These are phyloP conservation scores for Globisporangium irregulare DNA, from an alignment of 352 stramenopile species.

Conservation along the genomic window DNA sequence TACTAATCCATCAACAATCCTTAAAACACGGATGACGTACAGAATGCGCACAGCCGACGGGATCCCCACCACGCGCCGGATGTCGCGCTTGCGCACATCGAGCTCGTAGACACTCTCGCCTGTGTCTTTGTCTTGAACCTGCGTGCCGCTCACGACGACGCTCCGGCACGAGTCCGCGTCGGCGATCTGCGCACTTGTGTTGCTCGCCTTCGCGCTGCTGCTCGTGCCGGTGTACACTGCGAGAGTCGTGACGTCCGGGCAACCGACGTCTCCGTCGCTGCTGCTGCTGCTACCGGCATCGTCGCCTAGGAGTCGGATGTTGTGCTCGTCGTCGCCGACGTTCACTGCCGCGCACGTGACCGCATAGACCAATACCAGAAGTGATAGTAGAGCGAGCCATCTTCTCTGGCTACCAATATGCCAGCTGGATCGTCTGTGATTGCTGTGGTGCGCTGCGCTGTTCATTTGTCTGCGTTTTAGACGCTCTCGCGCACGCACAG, in stretches of 20 bases:
- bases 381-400: neutral
- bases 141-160: constrained; percentile 16
- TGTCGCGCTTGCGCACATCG: constrained; percentile 8
- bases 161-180: neutral
- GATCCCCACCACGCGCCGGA: constrained; percentile 11
- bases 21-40: neutral
- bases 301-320: neutral
- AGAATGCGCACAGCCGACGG: constrained; percentile 8
- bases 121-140: constrained; percentile 15
- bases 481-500: neutral
- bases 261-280: constrained; percentile 12
- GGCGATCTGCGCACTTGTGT: constrained; percentile 3
- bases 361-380: neutral
- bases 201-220: neutral
- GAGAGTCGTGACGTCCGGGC: constrained; percentile 29
- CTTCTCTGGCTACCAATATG: neutral
- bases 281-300: neutral
- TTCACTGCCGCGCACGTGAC: constrained; percentile 1
- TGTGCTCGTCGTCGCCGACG: constrained; percentile 9
- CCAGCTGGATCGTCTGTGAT: neutral
- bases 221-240: constrained; percentile 12
- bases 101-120: constrained; percentile 9
- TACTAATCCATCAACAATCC: neutral
- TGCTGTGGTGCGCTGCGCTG: neutral
- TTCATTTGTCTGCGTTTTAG: neutral